phyloP scores from a whole-genome alignment of 2,329 filamentous ascomycete genomes.

The Setomelanomma holmii region DNA sequence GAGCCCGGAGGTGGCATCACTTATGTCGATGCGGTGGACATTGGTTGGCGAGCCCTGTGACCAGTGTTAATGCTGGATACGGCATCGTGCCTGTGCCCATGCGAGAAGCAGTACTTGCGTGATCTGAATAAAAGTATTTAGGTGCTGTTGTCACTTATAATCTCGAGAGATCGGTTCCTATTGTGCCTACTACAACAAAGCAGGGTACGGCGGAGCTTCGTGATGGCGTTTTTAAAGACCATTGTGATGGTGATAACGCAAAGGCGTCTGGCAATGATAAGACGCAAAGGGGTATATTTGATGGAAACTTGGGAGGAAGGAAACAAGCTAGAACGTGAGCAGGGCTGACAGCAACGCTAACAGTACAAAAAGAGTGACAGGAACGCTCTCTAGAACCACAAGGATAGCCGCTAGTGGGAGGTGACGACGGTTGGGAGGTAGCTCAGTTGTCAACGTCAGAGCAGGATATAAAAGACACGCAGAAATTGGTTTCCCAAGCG shows the following conservation, averaged over 20 bases:
- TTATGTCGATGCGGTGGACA: slow-evolving; percentile 38
- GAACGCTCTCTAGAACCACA: no score
- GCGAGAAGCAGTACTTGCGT: no score
- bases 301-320: slow-evolving; percentile 1
- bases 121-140: no score
- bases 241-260: slow-evolving; percentile 21
- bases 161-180: slow-evolving; percentile 30
- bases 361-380: slow-evolving; percentile 2
- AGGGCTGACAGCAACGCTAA: background rate
- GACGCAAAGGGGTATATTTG: slow-evolving; percentile 17
- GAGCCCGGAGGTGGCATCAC: slow-evolving; percentile 36
- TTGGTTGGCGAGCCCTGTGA: slow-evolving; percentile 39
- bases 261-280: no score
- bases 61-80: no score
- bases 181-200: slow-evolving; percentile 34
- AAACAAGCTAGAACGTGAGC: background rate
- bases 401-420: no score
- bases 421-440: background rate
- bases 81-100: no score
- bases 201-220: slow-evolving; percentile 27
- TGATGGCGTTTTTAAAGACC: slow-evolving; percentile 31
- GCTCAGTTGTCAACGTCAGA: background rate
- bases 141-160: no score
- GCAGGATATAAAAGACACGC: slow-evolving; percentile 6
- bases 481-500: slow-evolving; percentile 29